phyloP scores from a whole-genome alignment of 352 stramenopile genomes.

The Phytopythium mirpurense region DNA sequence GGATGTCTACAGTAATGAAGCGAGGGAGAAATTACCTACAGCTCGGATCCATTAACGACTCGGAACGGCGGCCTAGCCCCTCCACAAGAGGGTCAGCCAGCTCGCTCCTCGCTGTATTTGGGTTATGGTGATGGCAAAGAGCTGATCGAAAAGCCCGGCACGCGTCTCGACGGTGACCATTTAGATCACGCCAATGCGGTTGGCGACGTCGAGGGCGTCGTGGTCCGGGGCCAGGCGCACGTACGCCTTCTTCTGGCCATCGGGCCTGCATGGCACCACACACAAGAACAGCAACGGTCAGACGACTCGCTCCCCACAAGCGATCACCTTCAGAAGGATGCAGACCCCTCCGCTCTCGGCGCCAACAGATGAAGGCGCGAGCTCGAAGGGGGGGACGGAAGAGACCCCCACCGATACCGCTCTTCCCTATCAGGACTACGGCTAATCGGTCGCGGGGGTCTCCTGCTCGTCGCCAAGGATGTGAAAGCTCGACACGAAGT shows the following conservation, averaged over 20 bases:
- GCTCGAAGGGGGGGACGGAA: neutral
- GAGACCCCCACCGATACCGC: slow-evolving; percentile 18
- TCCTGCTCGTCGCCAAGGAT: slow-evolving; percentile 12
- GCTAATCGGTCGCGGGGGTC: slow-evolving; percentile 4
- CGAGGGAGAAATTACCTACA: neutral
- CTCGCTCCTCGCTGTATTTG: slow-evolving; percentile 8
- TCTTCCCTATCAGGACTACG: slow-evolving; percentile 47
- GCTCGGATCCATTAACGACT: slow-evolving; percentile 8
- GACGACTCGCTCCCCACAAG: neutral
- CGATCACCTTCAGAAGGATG: neutral
- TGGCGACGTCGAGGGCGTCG: slow-evolving; percentile 99
- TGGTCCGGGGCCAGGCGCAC: slow-evolving; percentile 98
- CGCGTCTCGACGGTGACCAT: slow-evolving; percentile 12
- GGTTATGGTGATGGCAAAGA: slow-evolving; percentile 13
- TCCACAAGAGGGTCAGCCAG: slow-evolving; percentile 3
- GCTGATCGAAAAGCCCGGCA: slow-evolving; percentile 6
- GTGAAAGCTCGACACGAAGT: slow-evolving; percentile 71
- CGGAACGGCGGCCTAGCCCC: slow-evolving; percentile 14
- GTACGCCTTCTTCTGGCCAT: slow-evolving; percentile 99
- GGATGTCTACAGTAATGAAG: neutral
- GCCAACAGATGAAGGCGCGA: neutral
- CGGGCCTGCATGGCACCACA: slow-evolving; percentile 70
- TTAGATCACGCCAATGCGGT: slow-evolving; percentile 99
- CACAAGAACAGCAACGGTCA: slow-evolving; percentile 7
- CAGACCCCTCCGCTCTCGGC: neutral